Evolutionary conservation across 2,329 filamentous ascomycete species (phyloP).

Genomic region (Talaromyces sp.): DNA sequence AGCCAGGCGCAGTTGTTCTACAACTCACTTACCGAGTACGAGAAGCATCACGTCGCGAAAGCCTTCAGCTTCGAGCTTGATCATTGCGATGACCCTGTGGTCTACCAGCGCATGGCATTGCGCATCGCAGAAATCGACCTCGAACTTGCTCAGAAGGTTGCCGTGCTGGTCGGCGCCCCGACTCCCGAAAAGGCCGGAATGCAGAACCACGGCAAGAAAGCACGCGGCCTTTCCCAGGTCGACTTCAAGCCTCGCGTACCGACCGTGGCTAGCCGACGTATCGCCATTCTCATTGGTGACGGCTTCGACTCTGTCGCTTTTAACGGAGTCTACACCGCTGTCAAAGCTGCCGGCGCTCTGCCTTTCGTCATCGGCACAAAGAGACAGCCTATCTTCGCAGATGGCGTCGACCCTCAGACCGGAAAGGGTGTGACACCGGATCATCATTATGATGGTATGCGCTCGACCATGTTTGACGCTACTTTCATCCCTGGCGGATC

Average conservation of each 20-base stretch:
- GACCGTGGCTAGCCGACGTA: constrained; percentile 66
- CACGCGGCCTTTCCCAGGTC: constrained; percentile 68
- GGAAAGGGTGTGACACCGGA: constrained; percentile 55
- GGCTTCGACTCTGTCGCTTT: constrained; percentile 56
- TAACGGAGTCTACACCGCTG: constrained; percentile 60
- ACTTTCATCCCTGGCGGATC: constrained; percentile 67
- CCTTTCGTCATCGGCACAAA: constrained; percentile 68
- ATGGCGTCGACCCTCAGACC: constrained; percentile 46
- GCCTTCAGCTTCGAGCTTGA: constrained; percentile 70
- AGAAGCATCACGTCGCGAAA: constrained; percentile 60
- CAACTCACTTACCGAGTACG: constrained; percentile 67
- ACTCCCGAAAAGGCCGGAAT: constrained; percentile 53
- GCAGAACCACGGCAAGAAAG: constrained; percentile 64
- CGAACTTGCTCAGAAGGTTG: constrained; percentile 64
- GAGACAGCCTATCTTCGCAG: constrained; percentile 63
- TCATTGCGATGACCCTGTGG: constrained; percentile 74
- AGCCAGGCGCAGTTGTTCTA: constrained; percentile 79
- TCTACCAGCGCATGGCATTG: constrained; percentile 67
- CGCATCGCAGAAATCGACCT: constrained; percentile 71
- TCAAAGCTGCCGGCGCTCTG: constrained; percentile 61
- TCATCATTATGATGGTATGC: constrained; percentile 74
- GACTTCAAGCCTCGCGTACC: constrained; percentile 62
- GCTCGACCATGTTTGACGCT: constrained; percentile 73
- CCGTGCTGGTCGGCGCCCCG: constrained; percentile 63
- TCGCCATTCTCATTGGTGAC: constrained; percentile 51